Evolutionary conservation across 2,329 filamentous ascomycete species (phyloP).

Genomic region (Penicillium decumbens): DNA sequence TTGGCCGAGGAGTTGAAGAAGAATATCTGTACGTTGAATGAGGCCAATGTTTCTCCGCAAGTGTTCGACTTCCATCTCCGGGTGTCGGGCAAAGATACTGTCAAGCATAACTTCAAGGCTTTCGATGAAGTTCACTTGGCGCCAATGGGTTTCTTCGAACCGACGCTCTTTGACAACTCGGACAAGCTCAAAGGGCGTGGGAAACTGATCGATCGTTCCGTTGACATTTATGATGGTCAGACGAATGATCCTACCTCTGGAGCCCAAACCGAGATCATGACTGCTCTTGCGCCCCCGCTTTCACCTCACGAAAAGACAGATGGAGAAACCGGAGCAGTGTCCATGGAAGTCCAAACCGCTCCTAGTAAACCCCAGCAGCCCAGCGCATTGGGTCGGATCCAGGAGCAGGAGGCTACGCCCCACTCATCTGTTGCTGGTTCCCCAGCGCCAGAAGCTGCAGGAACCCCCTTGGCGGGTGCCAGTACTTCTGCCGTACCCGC

Average conservation of each 20-base stretch:
- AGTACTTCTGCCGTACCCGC: conserved; percentile 40
- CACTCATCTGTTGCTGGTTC: conserved; percentile 82
- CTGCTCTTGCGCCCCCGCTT: conserved; percentile 45
- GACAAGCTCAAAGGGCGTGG: conserved; percentile 74
- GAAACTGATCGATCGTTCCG: conserved; percentile 78
- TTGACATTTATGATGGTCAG: conserved; percentile 88
- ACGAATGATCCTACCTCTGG: conserved; percentile 85
- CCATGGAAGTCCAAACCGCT: conserved; percentile 38
- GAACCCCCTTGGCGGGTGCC: conserved; percentile 58
- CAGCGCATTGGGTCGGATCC: conserved; percentile 64
- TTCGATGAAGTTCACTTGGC: conserved; percentile 96
- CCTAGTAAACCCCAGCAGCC: conserved; percentile 56
- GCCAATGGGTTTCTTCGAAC: conserved; percentile 90
- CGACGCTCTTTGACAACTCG: conserved; percentile 76
- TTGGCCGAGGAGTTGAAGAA: conserved; percentile 94
- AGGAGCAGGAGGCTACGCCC: conserved; percentile 70
- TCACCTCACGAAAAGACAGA: conserved; percentile 27
- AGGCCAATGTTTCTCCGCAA: conserved; percentile 83
- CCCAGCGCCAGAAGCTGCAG: conserved; percentile 70
- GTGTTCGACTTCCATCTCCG: conserved; percentile 86
- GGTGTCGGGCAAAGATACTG: conserved; percentile 78
- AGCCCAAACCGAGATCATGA: conserved; percentile 68
- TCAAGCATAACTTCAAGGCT: conserved; percentile 92
- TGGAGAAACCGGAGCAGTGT: conserved; percentile 36
- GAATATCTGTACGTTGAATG: conserved; percentile 86